Evolutionary conservation across 2,329 filamentous ascomycete species (phyloP).

Genomic region (Colletotrichum musicola): DNA sequence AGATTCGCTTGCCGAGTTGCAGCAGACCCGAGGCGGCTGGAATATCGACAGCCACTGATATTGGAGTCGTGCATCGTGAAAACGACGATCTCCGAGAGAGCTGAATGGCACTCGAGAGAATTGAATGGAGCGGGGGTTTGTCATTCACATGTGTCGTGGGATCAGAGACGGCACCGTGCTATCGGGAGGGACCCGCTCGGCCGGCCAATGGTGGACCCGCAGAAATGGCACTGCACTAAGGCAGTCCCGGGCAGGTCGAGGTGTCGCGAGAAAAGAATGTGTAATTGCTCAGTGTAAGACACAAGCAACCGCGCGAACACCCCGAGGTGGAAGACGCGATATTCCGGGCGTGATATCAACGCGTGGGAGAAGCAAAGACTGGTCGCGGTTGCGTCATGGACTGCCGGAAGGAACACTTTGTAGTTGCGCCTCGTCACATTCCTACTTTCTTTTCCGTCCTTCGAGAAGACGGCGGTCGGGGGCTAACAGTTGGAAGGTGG

Average conservation of each 20-base stretch:
- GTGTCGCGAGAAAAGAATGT: slow-evolving; percentile 26
- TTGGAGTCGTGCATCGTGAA: not conserved
- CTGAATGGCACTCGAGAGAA: not conserved
- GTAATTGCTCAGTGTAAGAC: slow-evolving; percentile 35
- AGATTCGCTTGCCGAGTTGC: too few species aligned
- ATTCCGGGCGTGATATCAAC: slow-evolving; percentile 7
- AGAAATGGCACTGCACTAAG: not conserved
- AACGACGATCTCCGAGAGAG: slow-evolving; percentile 1
- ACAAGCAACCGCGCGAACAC: not conserved
- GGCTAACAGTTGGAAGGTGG: slow-evolving; percentile 4
- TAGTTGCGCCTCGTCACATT: not conserved
- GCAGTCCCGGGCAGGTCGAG: slow-evolving; percentile 12
- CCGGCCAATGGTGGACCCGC: slow-evolving; percentile 28
- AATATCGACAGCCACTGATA: slow-evolving; percentile 2
- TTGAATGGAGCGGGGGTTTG: slow-evolving; percentile 12
- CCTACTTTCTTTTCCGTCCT: not conserved
- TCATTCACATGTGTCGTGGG: slow-evolving; percentile 38
- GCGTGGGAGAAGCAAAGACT: slow-evolving; percentile 17
- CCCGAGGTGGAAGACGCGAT: slow-evolving; percentile 8
- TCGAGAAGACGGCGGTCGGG: slow-evolving; percentile 10
- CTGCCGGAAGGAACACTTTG: not conserved
- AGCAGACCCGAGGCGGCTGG: not conserved
- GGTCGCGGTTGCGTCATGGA: slow-evolving; percentile 18
- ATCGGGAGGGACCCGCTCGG: slow-evolving; percentile 21
- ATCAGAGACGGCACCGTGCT: slow-evolving; percentile 27